A percentile compares a stretch with the other conserved stretches of the same genome.
These are phyloP conservation scores for Cochlearia excelsa DNA, from an alignment of 345 rosid species.

Conservation along the genomic window DNA sequence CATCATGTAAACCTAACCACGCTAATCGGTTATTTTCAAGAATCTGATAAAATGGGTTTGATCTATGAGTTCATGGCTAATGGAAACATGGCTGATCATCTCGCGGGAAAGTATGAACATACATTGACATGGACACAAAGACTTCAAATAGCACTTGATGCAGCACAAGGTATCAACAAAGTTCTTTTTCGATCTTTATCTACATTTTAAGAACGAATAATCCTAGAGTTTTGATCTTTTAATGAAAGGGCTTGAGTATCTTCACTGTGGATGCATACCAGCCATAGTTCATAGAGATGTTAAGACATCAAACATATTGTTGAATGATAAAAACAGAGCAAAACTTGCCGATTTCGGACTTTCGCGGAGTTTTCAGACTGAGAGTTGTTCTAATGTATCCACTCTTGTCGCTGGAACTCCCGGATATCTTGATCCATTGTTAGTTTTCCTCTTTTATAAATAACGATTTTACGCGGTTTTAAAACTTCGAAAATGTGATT, in stretches of 20 bases:
- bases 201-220: background rate
- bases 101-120: constrained; percentile 20
- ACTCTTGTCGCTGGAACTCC: constrained; percentile 35
- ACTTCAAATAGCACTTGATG: constrained; percentile 34
- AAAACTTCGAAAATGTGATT: no score
- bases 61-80: constrained; percentile 38
- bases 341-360: constrained; percentile 41
- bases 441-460: constrained; percentile 3
- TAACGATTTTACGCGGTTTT: background rate
- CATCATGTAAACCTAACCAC: constrained; percentile 30
- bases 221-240: background rate
- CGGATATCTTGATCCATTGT: constrained; percentile 35
- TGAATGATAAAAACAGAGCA: constrained; percentile 38
- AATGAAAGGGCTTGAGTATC: constrained; percentile 35
- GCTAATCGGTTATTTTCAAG: constrained; percentile 43
- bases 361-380: constrained; percentile 33
- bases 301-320: constrained; percentile 40
- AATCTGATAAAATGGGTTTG: constrained; percentile 25
- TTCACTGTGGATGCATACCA: constrained; percentile 38
- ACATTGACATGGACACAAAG: constrained; percentile 24
- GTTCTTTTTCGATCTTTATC: background rate
- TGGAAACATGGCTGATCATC: constrained; percentile 33
- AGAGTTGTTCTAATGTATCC: constrained; percentile 22
- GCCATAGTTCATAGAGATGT: constrained; percentile 38
- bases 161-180: constrained; percentile 33